These are phyloP conservation scores for Pichia terricola DNA, from an alignment of 1,139 yeast genomes.

Conservation along the genomic window DNA sequence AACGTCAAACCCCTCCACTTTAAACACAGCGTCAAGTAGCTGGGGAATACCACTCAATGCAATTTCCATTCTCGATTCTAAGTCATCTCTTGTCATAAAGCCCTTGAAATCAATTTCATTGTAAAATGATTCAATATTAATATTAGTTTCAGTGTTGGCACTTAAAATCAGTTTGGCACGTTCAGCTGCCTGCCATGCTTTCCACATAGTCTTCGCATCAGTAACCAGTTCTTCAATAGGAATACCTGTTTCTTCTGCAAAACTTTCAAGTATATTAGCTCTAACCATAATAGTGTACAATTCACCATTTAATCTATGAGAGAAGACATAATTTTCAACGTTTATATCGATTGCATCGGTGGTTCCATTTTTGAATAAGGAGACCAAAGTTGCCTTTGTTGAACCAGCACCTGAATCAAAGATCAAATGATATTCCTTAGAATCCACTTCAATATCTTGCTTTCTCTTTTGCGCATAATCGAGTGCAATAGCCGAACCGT, in stretches of 20 bases:
- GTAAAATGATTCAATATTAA: conserved; percentile 61
- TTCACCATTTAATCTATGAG: conserved; percentile 64
- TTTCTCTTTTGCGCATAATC: conserved; percentile 53
- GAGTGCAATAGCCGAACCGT: conserved; percentile 83
- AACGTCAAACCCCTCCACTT: conserved; percentile 30
- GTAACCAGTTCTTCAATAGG: conserved; percentile 22
- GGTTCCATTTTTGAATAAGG: conserved; percentile 27
- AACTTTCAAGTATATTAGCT: conserved; percentile 48
- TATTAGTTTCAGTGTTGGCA: conserved; percentile 70
- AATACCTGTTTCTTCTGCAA: conserved; percentile 28
- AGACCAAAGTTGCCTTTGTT: conserved; percentile 74
- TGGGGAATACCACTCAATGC: conserved; percentile 18
- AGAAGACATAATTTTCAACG: conserved; percentile 65
- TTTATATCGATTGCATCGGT: conserved; percentile 39
- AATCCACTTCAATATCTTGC: conserved; percentile 27
- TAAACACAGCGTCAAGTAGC: conserved; percentile 51
- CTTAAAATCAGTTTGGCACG: conserved; percentile 78
- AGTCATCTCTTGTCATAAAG: conserved; percentile 61
- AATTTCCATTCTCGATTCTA: conserved; percentile 37
- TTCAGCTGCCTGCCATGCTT: conserved; percentile 76
- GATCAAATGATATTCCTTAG: conserved; percentile 54
- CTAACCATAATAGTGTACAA: conserved; percentile 57
- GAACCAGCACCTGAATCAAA: conserved; percentile 94
- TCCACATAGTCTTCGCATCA: conserved; percentile 52
- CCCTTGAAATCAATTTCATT: conserved; percentile 67